Conservation (phyloP, 352 stramenopile species). For the Globisporangium perplexum region DNA sequence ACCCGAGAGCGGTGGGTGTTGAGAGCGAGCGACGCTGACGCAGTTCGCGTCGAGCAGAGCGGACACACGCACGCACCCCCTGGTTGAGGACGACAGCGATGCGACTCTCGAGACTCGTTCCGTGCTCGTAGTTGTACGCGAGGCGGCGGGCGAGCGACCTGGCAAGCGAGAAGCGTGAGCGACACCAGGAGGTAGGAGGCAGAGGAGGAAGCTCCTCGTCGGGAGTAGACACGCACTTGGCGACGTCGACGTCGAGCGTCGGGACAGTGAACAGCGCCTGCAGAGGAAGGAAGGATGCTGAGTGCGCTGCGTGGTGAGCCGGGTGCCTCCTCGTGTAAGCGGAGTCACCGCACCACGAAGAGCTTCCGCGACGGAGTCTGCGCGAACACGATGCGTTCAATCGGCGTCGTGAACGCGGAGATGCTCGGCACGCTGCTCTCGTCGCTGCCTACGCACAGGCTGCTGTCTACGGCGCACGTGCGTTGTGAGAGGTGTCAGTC, state of each 20-base stretch:
- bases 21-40: no score
- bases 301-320: not conserved
- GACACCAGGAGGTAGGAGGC: not conserved
- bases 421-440: constrained; percentile 17
- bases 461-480: constrained; percentile 3
- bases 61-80: constrained; percentile 13
- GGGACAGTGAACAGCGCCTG: constrained; percentile 37
- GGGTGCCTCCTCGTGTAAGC: not conserved
- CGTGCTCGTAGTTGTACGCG: constrained; percentile 43
- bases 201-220: no score
- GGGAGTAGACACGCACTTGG: constrained; percentile 23
- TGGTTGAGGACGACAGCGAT: constrained; percentile 25
- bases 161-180: not conserved
- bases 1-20: no score
- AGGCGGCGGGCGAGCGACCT: constrained; percentile 33
- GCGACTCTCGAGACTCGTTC: constrained; percentile 19
- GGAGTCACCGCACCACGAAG: constrained; percentile 18
- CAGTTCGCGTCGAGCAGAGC: not conserved
- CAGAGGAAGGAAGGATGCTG: constrained; percentile 1
- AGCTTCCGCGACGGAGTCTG: constrained; percentile 30
- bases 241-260: constrained; percentile 14
- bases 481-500: not conserved
- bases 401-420: constrained; percentile 28
- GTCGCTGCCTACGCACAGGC: not conserved
- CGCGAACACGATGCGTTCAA: constrained; percentile 41